phyloP scores from a whole-genome alignment of 2,329 filamentous ascomycete genomes.

The Coniella vitis region DNA sequence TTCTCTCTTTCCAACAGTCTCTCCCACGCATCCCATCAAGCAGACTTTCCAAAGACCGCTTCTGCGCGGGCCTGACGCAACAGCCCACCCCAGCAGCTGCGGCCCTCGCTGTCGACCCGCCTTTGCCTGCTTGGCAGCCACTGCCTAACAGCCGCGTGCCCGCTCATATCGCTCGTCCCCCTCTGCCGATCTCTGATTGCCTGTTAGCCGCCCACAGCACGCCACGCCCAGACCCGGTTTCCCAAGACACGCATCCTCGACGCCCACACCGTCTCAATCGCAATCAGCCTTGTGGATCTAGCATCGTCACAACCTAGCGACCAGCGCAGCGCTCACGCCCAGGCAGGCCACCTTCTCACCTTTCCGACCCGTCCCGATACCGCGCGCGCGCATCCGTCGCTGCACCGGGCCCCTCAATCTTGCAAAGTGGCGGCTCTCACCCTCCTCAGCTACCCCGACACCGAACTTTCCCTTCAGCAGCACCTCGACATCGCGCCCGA shows the following conservation, averaged over 20 bases:
- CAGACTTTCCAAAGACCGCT: too few species aligned
- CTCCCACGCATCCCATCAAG: too few species aligned
- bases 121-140: conserved; percentile 8
- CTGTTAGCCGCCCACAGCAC: conserved; percentile 7
- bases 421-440: conserved; percentile 50
- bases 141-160: not conserved
- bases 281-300: not conserved
- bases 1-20: not conserved
- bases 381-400: conserved; percentile 26
- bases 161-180: not conserved
- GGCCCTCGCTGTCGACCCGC: conserved; percentile 5
- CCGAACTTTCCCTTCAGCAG: conserved; percentile 53
- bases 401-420: conserved; percentile 23
- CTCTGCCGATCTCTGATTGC: not conserved
- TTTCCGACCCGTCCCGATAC: not conserved
- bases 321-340: too few species aligned
- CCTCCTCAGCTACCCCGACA: conserved; percentile 44
- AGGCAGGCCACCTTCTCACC: too few species aligned
- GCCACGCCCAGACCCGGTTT: conserved; percentile 1
- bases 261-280: not conserved
- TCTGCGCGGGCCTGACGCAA: conserved; percentile 1
- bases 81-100: not conserved
- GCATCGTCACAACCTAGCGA: not conserved
- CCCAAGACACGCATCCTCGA: not conserved
- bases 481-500: conserved; percentile 51